Evolutionary conservation across 2,329 filamentous ascomycete species (phyloP).

Genomic region (Ophiostoma quercus): DNA sequence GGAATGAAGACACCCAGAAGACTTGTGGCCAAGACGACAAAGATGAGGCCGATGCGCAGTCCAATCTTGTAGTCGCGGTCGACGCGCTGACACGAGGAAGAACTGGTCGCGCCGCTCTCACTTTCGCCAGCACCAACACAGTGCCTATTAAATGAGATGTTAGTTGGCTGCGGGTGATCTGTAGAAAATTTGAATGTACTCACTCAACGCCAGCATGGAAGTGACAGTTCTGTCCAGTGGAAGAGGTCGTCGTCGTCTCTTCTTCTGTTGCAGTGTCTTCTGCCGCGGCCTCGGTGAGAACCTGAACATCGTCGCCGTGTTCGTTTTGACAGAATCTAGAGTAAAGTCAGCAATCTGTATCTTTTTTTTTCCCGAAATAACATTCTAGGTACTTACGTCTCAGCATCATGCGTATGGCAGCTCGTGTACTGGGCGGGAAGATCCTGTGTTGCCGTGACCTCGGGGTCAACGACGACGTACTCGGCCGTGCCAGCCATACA

Average conservation of each 20-base stretch:
- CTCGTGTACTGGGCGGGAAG: background rate
- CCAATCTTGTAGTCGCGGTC: constrained; percentile 1
- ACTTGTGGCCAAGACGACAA: background rate
- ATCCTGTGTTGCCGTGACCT: background rate
- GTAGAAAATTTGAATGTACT: background rate
- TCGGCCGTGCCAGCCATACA: background rate
- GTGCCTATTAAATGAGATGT: background rate
- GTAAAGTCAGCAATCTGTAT: background rate
- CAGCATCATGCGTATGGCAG: background rate
- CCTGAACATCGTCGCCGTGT: background rate
- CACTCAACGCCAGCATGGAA: background rate
- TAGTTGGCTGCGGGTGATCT: background rate
- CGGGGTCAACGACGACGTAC: background rate
- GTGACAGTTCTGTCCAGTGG: background rate
- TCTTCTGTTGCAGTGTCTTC: background rate
- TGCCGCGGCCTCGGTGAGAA: background rate
- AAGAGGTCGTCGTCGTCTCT: background rate
- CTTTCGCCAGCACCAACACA: background rate
- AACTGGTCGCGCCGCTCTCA: background rate
- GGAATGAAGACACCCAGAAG: background rate
- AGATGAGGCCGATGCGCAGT: background rate
- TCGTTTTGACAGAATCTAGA: background rate
- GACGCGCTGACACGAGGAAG: background rate
- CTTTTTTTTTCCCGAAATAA: background rate
- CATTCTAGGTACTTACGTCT: background rate